phyloP scores from a whole-genome alignment of 208 protist species.

The Trypanosoma theileri region DNA sequence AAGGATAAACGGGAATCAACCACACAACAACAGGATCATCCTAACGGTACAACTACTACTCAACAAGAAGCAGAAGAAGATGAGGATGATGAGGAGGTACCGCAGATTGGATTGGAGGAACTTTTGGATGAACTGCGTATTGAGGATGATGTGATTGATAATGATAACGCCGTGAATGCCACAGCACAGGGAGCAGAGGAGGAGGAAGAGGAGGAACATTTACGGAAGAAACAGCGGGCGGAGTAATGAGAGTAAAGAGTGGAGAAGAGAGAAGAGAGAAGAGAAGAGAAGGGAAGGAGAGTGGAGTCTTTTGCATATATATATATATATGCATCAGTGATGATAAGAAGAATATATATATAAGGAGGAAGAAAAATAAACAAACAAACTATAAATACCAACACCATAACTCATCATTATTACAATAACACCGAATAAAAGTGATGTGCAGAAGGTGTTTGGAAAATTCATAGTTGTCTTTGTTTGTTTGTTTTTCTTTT shows the following conservation, averaged over 20 bases:
- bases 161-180: slow-evolving; percentile 19
- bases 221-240: slow-evolving; percentile 6
- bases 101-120: slow-evolving; percentile 73
- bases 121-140: slow-evolving; percentile 85
- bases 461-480: no score
- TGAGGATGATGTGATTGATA: slow-evolving; percentile 42
- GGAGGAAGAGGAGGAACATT: slow-evolving; percentile 8
- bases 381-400: no score
- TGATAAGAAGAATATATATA: background rate
- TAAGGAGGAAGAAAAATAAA: no score
- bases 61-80: slow-evolving; percentile 1
- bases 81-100: slow-evolving; percentile 54
- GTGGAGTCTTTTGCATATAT: background rate
- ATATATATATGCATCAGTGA: slow-evolving; percentile 1
- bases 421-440: no score
- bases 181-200: slow-evolving; percentile 7
- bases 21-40: background rate
- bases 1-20: background rate
- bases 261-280: background rate
- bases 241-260: slow-evolving; percentile 4
- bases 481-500: background rate
- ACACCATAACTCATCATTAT: no score
- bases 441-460: no score
- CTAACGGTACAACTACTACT: background rate
- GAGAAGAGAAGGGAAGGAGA: background rate